These are phyloP conservation scores for Beta macrorhiza DNA, from an alignment of 179 eudicot species.

Conservation along the genomic window DNA sequence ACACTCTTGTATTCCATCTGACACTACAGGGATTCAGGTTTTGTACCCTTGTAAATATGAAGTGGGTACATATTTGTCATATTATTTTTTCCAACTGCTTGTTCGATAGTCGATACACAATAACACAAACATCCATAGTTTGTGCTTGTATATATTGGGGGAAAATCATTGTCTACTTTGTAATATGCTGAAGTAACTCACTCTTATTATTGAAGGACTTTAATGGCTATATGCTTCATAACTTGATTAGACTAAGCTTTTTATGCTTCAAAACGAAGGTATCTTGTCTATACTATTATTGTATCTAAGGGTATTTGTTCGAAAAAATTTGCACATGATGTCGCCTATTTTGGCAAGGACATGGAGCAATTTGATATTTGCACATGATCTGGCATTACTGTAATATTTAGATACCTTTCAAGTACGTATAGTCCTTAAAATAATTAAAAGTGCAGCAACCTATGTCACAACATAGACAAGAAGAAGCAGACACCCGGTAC, in stretches of 20 bases:
- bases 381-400: neutral
- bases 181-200: neutral
- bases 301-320: no score
- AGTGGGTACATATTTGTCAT: neutral
- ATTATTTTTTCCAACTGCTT: neutral
- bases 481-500: neutral
- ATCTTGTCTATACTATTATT: no score
- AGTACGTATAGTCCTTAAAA: no score
- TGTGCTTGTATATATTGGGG: neutral
- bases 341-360: no score
- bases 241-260: neutral
- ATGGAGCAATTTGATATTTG: no score
- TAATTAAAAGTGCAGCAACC: no score
- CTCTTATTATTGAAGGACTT: neutral
- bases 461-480: neutral
- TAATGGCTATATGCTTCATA: neutral
- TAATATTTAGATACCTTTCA: no score
- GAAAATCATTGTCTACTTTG: neutral
- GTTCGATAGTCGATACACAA: neutral
- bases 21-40: neutral
- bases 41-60: neutral
- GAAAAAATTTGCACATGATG: no score
- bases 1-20: no score
- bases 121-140: neutral
- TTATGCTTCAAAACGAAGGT: neutral